Base-by-base conservation (phyloP, 176 grass and related monocot genomes). In the Rhipidocladum racemiflorum region DNA sequence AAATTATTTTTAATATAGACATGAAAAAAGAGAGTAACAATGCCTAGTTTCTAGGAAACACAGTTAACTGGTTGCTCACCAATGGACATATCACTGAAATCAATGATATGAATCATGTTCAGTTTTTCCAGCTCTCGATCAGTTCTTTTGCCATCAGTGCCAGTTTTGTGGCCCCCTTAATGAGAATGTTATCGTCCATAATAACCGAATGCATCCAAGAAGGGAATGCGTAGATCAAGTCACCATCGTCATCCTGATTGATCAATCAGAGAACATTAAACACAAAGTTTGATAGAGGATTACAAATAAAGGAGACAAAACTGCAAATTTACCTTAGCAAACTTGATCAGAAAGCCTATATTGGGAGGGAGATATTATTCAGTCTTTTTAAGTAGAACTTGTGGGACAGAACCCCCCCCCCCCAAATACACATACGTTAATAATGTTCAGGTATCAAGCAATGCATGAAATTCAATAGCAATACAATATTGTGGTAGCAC, bases 201-300 rank as follows among this genome's bases (percentile, higher is more conserved):
- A 95, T 91, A 84, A 95, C 95, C 76, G 95, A 98, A 88, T 98
- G 96, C 88, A 98, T 88, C 90, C 90, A 98, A 73, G 92, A 93
- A 81, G 96, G 90, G 61, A 60, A 55, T 68, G 18, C 61, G 76
- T 88, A 78, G 10, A 91, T 35, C 18, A 16, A 76, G 28, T 79
- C 76, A 43, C 81, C 86, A 73, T 87, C 24, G 49, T 39, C 80
- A 64, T 89, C 90, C 96, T 98, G 85, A 81, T 91, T 75, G 62
- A 38, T 68, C 18, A 80, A 78, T 78, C 69, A 91, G 40, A 72
- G 61, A 61, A 83, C 60, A 65, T 86, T 61, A 73, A 80, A 29
- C 40, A 42, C 32, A 39, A 84, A 53, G 38, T 64, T 85, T 55
- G 23, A 56, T 11, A 60, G 18, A 8, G 75, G 38, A 40, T n/a